Conservation (phyloP, 306 rosid species). For the Rosa chinensis region DNA sequence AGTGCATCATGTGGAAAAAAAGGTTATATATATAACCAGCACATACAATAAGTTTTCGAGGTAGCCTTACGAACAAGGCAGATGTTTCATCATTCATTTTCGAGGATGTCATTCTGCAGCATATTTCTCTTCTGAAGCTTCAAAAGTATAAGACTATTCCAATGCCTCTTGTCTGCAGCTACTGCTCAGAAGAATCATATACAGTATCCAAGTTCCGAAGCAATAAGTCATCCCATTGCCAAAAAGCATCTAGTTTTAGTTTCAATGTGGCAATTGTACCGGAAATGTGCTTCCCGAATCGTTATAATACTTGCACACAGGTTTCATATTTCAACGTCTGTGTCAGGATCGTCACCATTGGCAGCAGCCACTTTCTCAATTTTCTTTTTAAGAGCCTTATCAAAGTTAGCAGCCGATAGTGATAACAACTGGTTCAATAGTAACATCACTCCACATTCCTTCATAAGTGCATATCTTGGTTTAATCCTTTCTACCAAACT, state of each 20-base stretch:
- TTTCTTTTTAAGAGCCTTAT: constrained; percentile 51
- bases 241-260: constrained; percentile 9
- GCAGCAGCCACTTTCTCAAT: constrained; percentile 43
- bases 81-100: not conserved
- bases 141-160: not conserved
- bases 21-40: not conserved
- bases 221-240: constrained; percentile 4
- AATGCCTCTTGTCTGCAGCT: not conserved
- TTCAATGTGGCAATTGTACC: constrained; percentile 8
- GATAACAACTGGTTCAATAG: constrained; percentile 81
- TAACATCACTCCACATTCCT: constrained; percentile 52
- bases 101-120: constrained; percentile 5
- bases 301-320: constrained; percentile 10
- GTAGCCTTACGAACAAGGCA: not conserved
- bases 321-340: constrained; percentile 21
- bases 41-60: not conserved
- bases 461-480: constrained; percentile 74
- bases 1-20: not conserved
- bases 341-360: constrained; percentile 12
- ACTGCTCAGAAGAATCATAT: not conserved
- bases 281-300: constrained; percentile 12
- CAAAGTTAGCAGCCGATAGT: constrained; percentile 51
- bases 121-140: not conserved
- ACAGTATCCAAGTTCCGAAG: not conserved
- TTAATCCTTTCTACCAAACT: constrained; percentile 75